A percentile compares a stretch with the other conserved stretches of the same genome.
Conservation (phyloP, 345 rosid species). For the Hibiscus syriacus region DNA sequence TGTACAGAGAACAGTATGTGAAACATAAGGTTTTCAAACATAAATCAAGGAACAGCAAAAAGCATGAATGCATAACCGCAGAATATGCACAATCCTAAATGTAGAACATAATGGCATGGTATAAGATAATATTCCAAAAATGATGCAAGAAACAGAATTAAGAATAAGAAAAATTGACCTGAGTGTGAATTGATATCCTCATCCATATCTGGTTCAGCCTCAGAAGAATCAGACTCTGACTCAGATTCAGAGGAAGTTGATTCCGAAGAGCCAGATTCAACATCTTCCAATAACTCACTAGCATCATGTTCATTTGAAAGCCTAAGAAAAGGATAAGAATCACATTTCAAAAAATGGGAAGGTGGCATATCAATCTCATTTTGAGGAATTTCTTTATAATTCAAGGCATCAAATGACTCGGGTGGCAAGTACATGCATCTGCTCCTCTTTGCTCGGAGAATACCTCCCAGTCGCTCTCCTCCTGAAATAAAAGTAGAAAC, state of each 20-base stretch:
- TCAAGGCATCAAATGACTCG: conserved; percentile 40
- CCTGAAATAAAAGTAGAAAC: conserved; percentile 43
- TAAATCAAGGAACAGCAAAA: neutral
- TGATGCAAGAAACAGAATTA: neutral
- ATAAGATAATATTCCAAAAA: conserved; percentile 6
- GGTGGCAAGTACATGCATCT: conserved; percentile 39
- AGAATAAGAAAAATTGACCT: conserved; percentile 38
- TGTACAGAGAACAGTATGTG: neutral
- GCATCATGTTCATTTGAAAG: conserved; percentile 38
- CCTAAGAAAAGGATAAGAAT: conserved; percentile 31
- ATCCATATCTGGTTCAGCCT: conserved; percentile 75
- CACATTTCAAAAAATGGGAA: conserved; percentile 35
- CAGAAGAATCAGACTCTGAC: conserved; percentile 66
- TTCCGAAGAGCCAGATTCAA: conserved; percentile 52
- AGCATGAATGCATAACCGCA: neutral
- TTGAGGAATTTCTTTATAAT: conserved; percentile 43
- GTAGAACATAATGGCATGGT: neutral
- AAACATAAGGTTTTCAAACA: neutral
- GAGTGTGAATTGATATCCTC: conserved; percentile 54
- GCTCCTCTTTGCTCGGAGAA: conserved; percentile 58
- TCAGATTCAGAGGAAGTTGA: conserved; percentile 43
- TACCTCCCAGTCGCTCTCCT: conserved; percentile 37
- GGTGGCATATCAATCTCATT: conserved; percentile 37
- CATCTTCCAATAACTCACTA: conserved; percentile 48
- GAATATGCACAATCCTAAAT: neutral